Evolutionary conservation across 805 yeast genomes (phyloP).

Genomic region (Yamadazyma laniorum): DNA sequence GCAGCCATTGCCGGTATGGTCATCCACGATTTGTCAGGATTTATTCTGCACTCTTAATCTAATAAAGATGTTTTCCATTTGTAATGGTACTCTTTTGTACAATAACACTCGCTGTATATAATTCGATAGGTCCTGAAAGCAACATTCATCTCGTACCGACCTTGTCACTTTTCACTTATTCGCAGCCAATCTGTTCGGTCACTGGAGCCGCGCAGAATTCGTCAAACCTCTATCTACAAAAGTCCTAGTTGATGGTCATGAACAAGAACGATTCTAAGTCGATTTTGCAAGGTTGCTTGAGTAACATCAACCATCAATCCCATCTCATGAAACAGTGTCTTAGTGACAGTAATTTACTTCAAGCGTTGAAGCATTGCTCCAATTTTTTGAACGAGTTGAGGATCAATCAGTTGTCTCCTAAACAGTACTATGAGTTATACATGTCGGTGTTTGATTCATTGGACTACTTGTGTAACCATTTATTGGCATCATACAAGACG

Average conservation of each 20-base stretch:
- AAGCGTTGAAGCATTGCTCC: conserved; percentile 84
- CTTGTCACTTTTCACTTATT: too few species aligned
- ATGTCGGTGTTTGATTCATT: conserved; percentile 81
- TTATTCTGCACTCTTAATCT: too few species aligned
- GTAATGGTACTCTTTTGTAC: conserved; percentile 1
- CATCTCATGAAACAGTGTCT: conserved; percentile 74
- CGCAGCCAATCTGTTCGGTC: too few species aligned
- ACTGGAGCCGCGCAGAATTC: too few species aligned
- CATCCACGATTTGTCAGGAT: conserved; percentile 44
- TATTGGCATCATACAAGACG: conserved; percentile 65
- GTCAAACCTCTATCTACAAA: too few species aligned
- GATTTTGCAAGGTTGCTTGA: conserved; percentile 26
- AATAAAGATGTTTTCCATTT: neutral
- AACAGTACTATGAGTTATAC: conserved; percentile 90
- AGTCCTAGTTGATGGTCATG: conserved; percentile 3
- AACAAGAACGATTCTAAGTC: conserved; percentile 9
- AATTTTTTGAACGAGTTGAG: conserved; percentile 79
- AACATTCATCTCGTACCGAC: too few species aligned
- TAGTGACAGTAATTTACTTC: conserved; percentile 67
- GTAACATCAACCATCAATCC: conserved; percentile 64
- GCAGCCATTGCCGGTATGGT: conserved; percentile 67
- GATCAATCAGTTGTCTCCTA: conserved; percentile 73
- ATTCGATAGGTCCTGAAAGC: too few species aligned
- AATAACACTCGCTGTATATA: too few species aligned
- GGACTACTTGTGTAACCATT: conserved; percentile 59